A percentile compares a stretch with the other conserved stretches of the same genome.
Conservation (phyloP, 345 rosid genomes). For the Draba incana region DNA sequence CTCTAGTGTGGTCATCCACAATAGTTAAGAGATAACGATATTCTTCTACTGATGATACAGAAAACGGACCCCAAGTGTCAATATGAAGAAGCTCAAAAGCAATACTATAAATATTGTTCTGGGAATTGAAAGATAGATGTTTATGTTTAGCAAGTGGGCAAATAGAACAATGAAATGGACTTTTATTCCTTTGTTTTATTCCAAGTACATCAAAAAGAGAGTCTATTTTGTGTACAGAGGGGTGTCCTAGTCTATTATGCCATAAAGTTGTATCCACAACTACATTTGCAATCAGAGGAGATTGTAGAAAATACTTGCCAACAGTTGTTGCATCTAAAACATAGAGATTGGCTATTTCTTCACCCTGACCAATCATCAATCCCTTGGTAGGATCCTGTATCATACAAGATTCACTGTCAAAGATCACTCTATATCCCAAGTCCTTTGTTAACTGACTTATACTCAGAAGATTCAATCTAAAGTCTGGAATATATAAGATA, state of each 20-base stretch:
- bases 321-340: not conserved
- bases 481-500: not conserved
- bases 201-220: not conserved
- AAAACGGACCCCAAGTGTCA: too few species aligned
- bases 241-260: not conserved
- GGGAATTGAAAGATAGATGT: too few species aligned
- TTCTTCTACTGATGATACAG: too few species aligned
- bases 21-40: too few species aligned
- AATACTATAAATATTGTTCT: too few species aligned
- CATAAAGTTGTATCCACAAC: not conserved
- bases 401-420: not conserved
- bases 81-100: too few species aligned
- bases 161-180: not conserved
- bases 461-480: too few species aligned
- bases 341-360: too few species aligned
- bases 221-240: not conserved
- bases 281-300: too few species aligned
- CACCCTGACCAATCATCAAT: not conserved
- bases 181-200: not conserved
- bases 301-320: not conserved
- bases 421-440: not conserved
- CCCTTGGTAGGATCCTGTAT: not conserved
- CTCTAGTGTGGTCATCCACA: too few species aligned
- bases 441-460: not conserved
- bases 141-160: too few species aligned